phyloP scores from a whole-genome alignment of 1,139 yeast genomes.

The Saccharomyces pastorianus region DNA sequence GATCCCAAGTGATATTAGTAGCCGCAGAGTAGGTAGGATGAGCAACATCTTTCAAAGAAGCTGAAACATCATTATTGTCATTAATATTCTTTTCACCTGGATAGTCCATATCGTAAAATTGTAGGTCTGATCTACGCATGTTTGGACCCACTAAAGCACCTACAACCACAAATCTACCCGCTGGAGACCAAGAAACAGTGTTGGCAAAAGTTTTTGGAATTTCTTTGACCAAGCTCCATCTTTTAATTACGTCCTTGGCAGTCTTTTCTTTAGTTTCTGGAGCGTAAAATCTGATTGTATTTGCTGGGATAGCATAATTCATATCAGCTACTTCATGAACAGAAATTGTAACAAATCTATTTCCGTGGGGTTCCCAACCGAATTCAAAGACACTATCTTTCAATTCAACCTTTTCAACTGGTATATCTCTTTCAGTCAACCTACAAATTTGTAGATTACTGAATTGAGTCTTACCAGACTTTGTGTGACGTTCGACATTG shows the following conservation, averaged over 20 bases:
- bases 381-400: constrained; percentile 83
- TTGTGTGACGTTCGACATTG: constrained; percentile 94
- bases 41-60: constrained; percentile 57
- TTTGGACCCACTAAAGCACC: constrained; percentile 58
- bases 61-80: constrained; percentile 33
- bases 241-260: constrained; percentile 35
- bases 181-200: constrained; percentile 83
- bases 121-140: constrained; percentile 54
- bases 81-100: constrained; percentile 51
- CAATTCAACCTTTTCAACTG: constrained; percentile 89
- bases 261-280: constrained; percentile 46
- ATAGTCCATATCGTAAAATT: constrained; percentile 79
- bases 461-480: constrained; percentile 85
- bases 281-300: constrained; percentile 72
- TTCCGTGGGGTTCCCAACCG: constrained; percentile 94
- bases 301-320: constrained; percentile 65
- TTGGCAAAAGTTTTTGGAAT: constrained; percentile 61
- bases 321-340: constrained; percentile 48
- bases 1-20: constrained; percentile 89
- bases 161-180: constrained; percentile 79
- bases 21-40: constrained; percentile 65
- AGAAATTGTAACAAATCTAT: constrained; percentile 76
- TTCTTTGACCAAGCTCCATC: constrained; percentile 51
- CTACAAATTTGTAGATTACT: constrained; percentile 91
- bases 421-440: constrained; percentile 78